phyloP scores from a whole-genome alignment of 176 grass and related monocot genomes.

The Tillandsia fasciculata region DNA sequence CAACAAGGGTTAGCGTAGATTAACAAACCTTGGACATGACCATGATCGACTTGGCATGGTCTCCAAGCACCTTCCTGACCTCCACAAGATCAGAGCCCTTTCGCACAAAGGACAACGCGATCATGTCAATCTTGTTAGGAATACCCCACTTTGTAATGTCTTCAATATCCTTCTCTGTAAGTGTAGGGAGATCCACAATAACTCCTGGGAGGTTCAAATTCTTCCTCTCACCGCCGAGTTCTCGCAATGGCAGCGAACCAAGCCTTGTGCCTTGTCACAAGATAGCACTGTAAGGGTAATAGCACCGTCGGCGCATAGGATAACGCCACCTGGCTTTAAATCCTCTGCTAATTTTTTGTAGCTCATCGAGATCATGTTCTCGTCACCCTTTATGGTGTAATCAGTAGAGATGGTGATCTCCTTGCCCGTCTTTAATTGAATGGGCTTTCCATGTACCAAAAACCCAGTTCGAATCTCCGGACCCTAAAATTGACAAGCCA shows the following conservation, averaged over 20 bases:
- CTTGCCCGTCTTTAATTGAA: conserved; percentile 43
- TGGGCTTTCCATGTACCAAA: conserved; percentile 51
- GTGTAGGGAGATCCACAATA: conserved; percentile 38
- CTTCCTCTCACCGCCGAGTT: conserved; percentile 80
- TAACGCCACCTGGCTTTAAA: conserved; percentile 47
- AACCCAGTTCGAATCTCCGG: conserved; percentile 81
- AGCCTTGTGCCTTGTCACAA: conserved; percentile 38
- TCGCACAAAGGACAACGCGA: too few relatives aligned
- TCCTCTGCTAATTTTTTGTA: conserved; percentile 60
- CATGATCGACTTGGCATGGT: conserved; percentile 61
- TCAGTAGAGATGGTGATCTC: conserved; percentile 67
- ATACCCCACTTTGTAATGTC: too few relatives aligned
- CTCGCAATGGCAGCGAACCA: conserved; percentile 53
- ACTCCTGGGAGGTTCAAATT: conserved; percentile 86
- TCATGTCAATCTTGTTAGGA: too few relatives aligned
- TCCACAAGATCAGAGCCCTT: conserved; percentile 41
- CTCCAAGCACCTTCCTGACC: conserved; percentile 54
- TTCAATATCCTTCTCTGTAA: too few relatives aligned
- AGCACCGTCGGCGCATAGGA: conserved; percentile 24
- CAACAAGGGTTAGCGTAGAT: neutral
- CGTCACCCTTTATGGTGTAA: conserved; percentile 52
- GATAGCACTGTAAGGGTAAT: conserved; percentile 32
- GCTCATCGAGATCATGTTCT: conserved; percentile 73
- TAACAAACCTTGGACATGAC: conserved; percentile 78
- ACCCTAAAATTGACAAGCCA: conserved; percentile 31